Percentiles rank a stretch among this genome's conserved stretches.
These are phyloP conservation scores for Lachnellula hyalina DNA, from an alignment of 2,329 filamentous ascomycete genomes.

Conservation along the genomic window DNA sequence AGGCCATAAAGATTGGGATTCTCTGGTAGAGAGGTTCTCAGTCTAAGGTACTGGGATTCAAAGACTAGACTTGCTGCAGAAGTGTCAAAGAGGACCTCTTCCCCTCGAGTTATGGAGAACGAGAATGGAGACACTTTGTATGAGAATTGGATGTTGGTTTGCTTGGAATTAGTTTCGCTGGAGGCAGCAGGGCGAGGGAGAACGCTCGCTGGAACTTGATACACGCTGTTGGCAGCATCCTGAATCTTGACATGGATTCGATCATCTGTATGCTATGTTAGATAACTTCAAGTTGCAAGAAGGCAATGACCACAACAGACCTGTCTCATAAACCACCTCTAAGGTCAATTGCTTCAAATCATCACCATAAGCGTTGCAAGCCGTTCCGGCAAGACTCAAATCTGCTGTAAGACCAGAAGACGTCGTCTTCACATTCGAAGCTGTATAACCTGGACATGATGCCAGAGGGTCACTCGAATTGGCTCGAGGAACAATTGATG, in stretches of 20 bases:
- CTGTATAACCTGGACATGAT: slow-evolving; percentile 61
- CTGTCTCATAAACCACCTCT: slow-evolving; percentile 57
- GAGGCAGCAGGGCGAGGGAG: slow-evolving; percentile 45
- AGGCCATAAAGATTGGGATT: slow-evolving; percentile 60
- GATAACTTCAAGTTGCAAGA: neutral
- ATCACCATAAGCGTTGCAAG: slow-evolving; percentile 72
- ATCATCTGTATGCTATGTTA: slow-evolving; percentile 36
- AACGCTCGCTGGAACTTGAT: slow-evolving; percentile 56
- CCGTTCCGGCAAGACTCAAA: slow-evolving; percentile 59
- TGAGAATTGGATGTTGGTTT: slow-evolving; percentile 45
- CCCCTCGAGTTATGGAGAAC: slow-evolving; percentile 48
- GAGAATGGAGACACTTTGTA: slow-evolving; percentile 53
- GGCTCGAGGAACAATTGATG: slow-evolving; percentile 3
- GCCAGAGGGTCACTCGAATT: slow-evolving; percentile 18
- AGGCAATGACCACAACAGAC: neutral
- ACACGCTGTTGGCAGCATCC: slow-evolving; percentile 52
- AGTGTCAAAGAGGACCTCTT: slow-evolving; percentile 56
- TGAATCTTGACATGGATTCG: slow-evolving; percentile 61
- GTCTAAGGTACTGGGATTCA: slow-evolving; percentile 58
- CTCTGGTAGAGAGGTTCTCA: slow-evolving; percentile 53
- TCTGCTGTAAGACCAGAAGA: slow-evolving; percentile 59
- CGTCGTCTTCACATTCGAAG: slow-evolving; percentile 51
- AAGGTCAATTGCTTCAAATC: slow-evolving; percentile 60
- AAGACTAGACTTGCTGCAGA: slow-evolving; percentile 53
- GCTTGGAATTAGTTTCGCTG: slow-evolving; percentile 28